These are phyloP conservation scores for Aspergillus tamarii DNA, from an alignment of 2,329 filamentous ascomycete species.

Conservation along the genomic window DNA sequence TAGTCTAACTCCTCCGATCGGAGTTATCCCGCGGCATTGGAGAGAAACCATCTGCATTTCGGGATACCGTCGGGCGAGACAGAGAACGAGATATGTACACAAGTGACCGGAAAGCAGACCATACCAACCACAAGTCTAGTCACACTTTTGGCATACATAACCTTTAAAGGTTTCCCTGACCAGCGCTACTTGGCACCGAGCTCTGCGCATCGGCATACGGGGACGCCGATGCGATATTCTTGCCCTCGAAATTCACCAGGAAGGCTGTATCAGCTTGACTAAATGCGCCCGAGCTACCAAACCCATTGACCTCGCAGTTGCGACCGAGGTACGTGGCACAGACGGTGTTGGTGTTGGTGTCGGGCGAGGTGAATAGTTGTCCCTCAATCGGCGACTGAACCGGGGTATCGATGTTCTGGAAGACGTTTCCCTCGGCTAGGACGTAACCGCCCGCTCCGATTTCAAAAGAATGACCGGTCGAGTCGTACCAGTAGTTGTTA, in stretches of 20 bases:
- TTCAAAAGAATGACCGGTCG: conserved; percentile 62
- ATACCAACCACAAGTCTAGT: not conserved
- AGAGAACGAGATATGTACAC: no score
- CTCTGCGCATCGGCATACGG: conserved; percentile 40
- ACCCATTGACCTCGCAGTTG: conserved; percentile 57
- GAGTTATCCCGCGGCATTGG: no score
- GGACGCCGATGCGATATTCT: conserved; percentile 55
- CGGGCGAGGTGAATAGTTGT: conserved; percentile 43
- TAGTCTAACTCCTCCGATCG: no score
- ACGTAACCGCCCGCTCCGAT: conserved; percentile 48
- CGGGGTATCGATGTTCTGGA: conserved; percentile 57
- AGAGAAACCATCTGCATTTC: no score
- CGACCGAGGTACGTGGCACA: conserved; percentile 54
- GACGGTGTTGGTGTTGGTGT: conserved; percentile 40
- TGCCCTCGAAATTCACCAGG: conserved; percentile 55
- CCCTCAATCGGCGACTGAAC: conserved; percentile 44
- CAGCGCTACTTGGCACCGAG: conserved; percentile 44
- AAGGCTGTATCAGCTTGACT: conserved; percentile 50
- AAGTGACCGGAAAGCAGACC: no score
- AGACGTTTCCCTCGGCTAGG: conserved; percentile 61
- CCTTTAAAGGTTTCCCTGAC: conserved; percentile 46
- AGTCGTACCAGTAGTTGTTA: conserved; percentile 65
- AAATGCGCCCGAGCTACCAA: conserved; percentile 40
- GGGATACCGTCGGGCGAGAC: no score
- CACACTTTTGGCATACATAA: fast-evolving